Base-by-base conservation (phyloP, 352 stramenopile genomes). In the Pythium periplocum region DNA sequence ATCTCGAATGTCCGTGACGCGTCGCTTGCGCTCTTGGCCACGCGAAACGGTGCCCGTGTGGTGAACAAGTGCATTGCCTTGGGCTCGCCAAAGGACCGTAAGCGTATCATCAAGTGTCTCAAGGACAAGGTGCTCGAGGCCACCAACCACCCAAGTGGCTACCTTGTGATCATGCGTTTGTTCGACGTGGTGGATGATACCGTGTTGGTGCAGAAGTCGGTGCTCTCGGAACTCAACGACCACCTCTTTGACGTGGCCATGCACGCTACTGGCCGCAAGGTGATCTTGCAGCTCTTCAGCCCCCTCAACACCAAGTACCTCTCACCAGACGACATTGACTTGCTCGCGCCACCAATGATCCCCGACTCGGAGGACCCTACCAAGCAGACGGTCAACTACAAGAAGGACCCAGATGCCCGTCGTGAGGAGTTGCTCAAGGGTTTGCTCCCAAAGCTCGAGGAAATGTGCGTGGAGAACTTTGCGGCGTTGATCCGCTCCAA, bases 111-210 rank as follows among this genome's bases (percentile, higher is more conserved):
- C 66, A 96, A 96, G 69, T 68, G 75, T 37, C 68, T 96, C 11
- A 96, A 96, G 64, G 87, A 93, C 68, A 95, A 96, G 65, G 84
- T 95, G 34, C 55, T 92, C 33, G 84, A 94, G 0, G 87, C 88
- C 5, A 86, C 75, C 58, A 96, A 96, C 65, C 87, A 97, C 69
- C 87, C 83, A 4, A 94, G 87, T 53, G 87, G 87, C 9, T 97
- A 96, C 71, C 65, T 96, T 4, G 83, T 95, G 40, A 89, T 97
- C 58, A 71, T 92, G 70, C 83, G 88, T 48, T 75, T 97, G 44
- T 66, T 96, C 33, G 87, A 96, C 45, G 88, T 95, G 1, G 82
- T 96, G 4, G 87, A 97, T 54, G 88, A 97, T 59, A 95, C 87
- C 3, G 83, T 97, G 50, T 71, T 93, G 5, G 87, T 95, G 48